Base-by-base conservation (phyloP, 2,329 filamentous ascomycete genomes). In the Phialophora verrucosa region DNA sequence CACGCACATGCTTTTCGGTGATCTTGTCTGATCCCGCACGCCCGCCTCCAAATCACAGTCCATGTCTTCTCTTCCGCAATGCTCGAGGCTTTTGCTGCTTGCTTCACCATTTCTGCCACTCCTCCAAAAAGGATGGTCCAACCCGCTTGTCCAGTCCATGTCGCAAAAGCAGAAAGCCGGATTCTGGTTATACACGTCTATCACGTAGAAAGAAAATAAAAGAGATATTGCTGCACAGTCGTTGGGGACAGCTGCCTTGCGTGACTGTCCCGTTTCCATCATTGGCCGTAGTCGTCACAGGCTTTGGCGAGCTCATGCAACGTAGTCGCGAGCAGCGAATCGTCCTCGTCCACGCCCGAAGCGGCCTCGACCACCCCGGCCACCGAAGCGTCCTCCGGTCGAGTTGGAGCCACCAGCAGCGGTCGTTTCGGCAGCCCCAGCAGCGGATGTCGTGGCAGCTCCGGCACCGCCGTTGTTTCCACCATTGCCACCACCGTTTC, bases 241-340 rank as follows among this genome's bases (percentile, higher is more conserved):
- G 17, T 59, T 51, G 57, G 57, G 44, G 29, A 59, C 27, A 12
- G 11, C 20, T 17, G 20, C 27, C 17, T 27, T 51, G n/a, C 0
- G 49, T 42, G 27, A 38, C 55, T 58, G 55, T 58, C 27, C 44
- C 57, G 17, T 35, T 51, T 54, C 47, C 27, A 25, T 29, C 49
- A 51, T 23, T 17, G 49, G 49, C 49, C 49, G 49, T 51, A 27
- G 38, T 51, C 49, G 49, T 51, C 23, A 17, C 20, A 51, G 10
- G 8, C 25, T 2, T 51, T 61, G 29, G 29, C 31, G n/a, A 42
- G 47, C 54, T 68, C 60, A 72, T 63, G 68, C 69, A 62, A 71
- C 62, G 64, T 62, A 63, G 62, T 69, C 70, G 44, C 70, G 69
- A 25, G 61, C 66, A 31, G 62, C 62, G 59, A 72, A 72, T 67